A percentile compares a stretch with the other conserved stretches of the same genome.
Conservation (phyloP, 768 basidiomycete genomes). For the Mycena haematopus region DNA sequence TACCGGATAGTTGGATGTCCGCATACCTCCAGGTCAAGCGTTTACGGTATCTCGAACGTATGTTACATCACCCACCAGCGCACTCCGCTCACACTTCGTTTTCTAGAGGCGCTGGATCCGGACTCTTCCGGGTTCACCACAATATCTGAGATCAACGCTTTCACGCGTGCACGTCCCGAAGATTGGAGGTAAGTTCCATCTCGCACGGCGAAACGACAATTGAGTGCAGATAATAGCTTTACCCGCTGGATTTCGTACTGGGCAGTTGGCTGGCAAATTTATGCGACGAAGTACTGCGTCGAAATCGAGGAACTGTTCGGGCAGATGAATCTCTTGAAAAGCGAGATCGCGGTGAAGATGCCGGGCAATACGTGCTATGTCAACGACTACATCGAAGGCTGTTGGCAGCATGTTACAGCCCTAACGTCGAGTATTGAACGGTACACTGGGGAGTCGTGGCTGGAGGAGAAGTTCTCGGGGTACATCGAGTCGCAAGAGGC, state of each 20-base stretch:
- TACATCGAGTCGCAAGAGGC: background rate
- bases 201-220: background rate
- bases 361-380: conserved; percentile 30
- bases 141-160: conserved; percentile 17
- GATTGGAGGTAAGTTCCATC: conserved; percentile 10
- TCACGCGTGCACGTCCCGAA: conserved; percentile 11
- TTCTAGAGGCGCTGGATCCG: conserved; percentile 10
- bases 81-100: background rate
- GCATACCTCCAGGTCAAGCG: conserved; percentile 14
- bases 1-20: conserved; percentile 4
- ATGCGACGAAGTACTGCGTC: conserved; percentile 14
- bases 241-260: conserved; percentile 20
- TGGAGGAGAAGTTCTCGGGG: conserved; percentile 6
- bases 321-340: conserved; percentile 11
- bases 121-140: conserved; percentile 22
- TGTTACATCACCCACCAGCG: background rate
- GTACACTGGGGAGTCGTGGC: conserved; percentile 1
- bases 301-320: conserved; percentile 18
- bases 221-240: background rate
- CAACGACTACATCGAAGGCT: conserved; percentile 11
- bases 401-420: conserved; percentile 9
- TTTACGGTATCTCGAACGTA: conserved; percentile 16
- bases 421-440: conserved; percentile 6
- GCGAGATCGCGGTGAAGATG: conserved; percentile 9
- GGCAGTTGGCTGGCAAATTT: conserved; percentile 21